Percentiles rank a stretch among this genome's conserved stretches.
These are phyloP conservation scores for Scolecobasidium constrictum DNA, from an alignment of 2,329 filamentous ascomycete species.

Conservation along the genomic window DNA sequence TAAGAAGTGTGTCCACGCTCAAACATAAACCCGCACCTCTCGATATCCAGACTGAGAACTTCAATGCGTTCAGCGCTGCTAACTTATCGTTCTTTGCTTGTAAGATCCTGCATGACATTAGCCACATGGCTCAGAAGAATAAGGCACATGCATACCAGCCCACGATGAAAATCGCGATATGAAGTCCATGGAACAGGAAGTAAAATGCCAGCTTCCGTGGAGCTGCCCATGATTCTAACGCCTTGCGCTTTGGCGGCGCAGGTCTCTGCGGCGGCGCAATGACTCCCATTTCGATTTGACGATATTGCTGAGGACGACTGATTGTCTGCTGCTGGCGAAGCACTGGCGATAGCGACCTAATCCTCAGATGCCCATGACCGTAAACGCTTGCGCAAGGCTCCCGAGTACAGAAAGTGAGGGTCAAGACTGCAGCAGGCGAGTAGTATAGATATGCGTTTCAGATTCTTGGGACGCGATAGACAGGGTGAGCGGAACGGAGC, in stretches of 20 bases:
- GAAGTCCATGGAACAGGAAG: conserved; percentile 67
- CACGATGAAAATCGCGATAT: conserved; percentile 67
- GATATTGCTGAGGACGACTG: too few relatives aligned
- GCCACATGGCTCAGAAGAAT: conserved; percentile 17
- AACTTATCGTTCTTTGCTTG: conserved; percentile 60
- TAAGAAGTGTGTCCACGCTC: conserved; percentile 73
- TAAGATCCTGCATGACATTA: conserved; percentile 61
- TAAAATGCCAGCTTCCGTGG: conserved; percentile 67
- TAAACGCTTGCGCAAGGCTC: too few relatives aligned
- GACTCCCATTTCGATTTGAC: too few relatives aligned
- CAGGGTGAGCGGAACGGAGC: too few relatives aligned
- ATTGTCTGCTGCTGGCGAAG: too few relatives aligned
- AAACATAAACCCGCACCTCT: conserved; percentile 83
- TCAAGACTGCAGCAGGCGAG: too few relatives aligned
- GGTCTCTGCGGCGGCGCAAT: neutral
- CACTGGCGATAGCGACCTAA: too few relatives aligned
- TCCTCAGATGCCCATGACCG: too few relatives aligned
- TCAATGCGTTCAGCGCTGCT: conserved; percentile 66
- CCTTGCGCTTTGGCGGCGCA: conserved; percentile 3
- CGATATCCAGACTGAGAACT: conserved; percentile 91
- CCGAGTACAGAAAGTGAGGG: too few relatives aligned
- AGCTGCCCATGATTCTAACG: conserved; percentile 41
- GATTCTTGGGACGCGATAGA: too few relatives aligned
- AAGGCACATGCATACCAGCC: conserved; percentile 58
- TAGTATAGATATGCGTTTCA: too few relatives aligned